Conservation (phyloP, 441 rosid species). For the Arabidopsis lyrata region DNA sequence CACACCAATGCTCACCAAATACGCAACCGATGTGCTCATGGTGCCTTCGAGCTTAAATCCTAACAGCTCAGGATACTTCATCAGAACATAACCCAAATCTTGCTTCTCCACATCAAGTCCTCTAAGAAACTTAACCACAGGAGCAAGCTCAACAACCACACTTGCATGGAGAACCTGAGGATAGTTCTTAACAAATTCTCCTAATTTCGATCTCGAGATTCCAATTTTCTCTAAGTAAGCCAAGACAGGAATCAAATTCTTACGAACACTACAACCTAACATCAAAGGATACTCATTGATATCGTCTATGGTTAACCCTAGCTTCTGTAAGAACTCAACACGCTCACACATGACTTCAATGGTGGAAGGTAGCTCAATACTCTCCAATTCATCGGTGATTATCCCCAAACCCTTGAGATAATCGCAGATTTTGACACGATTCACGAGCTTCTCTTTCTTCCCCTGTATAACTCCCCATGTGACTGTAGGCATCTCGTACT, state of each 20-base stretch:
- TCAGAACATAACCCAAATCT: slow-evolving; percentile 76
- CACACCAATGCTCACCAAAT: slow-evolving; percentile 88
- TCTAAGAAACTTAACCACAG: slow-evolving; percentile 81
- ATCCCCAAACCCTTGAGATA: slow-evolving; percentile 78
- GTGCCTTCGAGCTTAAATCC: slow-evolving; percentile 97
- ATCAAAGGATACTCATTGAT: slow-evolving; percentile 80
- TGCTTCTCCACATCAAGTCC: slow-evolving; percentile 88
- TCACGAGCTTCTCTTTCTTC: slow-evolving; percentile 78
- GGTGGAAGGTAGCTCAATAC: slow-evolving; percentile 83
- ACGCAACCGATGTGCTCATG: slow-evolving; percentile 82
- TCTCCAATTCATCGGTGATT: slow-evolving; percentile 83
- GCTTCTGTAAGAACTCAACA: slow-evolving; percentile 77
- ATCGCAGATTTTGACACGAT: slow-evolving; percentile 86
- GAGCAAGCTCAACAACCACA: slow-evolving; percentile 90
- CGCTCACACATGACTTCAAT: slow-evolving; percentile 83
- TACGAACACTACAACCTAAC: slow-evolving; percentile 81
- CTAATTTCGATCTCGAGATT: slow-evolving; percentile 63
- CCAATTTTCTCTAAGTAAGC: slow-evolving; percentile 84
- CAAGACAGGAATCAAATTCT: slow-evolving; percentile 85
- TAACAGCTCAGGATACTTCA: slow-evolving; percentile 87
- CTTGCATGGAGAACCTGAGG: slow-evolving; percentile 82
- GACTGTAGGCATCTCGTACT: slow-evolving; percentile 91
- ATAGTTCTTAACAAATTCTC: slow-evolving; percentile 78
- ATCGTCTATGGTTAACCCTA: slow-evolving; percentile 79
- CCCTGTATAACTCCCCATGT: slow-evolving; percentile 95